These are phyloP conservation scores for Penicillium janthinellum DNA, from an alignment of 2,329 filamentous ascomycete species.

Conservation along the genomic window DNA sequence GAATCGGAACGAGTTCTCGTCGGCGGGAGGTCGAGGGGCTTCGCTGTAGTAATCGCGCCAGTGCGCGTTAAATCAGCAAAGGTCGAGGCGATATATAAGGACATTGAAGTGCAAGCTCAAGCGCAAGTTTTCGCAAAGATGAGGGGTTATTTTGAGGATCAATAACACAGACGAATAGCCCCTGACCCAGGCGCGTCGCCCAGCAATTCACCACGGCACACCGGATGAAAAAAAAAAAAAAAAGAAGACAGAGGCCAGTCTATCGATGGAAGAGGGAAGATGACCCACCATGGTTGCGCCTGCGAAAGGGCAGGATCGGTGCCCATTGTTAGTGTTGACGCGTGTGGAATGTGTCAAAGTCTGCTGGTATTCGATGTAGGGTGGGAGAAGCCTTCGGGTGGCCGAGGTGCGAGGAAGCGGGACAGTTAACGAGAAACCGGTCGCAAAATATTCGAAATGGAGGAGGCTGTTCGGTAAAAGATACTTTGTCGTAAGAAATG, in stretches of 20 bases:
- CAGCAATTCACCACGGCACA: not conserved
- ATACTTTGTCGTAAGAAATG: conserved; percentile 2
- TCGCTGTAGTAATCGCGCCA: conserved; percentile 12
- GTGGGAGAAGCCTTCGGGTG: not conserved
- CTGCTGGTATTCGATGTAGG: conserved; percentile 12
- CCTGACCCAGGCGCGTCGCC: conserved; percentile 7
- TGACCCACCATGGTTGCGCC: conserved; percentile 24
- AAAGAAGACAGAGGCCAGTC: not conserved
- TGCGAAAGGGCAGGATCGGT: conserved; percentile 18
- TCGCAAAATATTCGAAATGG: not conserved
- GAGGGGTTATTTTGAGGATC: not conserved
- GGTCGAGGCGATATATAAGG: not conserved
- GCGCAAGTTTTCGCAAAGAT: not conserved
- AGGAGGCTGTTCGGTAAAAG: not conserved
- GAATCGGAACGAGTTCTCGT: conserved; percentile 40
- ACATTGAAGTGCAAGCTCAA: not conserved
- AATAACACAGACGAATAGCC: conserved; percentile 5
- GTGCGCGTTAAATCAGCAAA: conserved; percentile 17
- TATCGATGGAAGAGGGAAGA: not conserved
- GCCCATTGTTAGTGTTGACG: conserved; percentile 26
- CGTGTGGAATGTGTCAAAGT: conserved; percentile 30
- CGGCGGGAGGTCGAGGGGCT: conserved; percentile 6
- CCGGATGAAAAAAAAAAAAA: not conserved
- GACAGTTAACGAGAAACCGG: not conserved
- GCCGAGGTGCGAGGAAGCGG: not conserved